Evolutionary conservation across 2,329 filamentous ascomycete genomes (phyloP), one percentile per base, ranked within the genome.

Genomic region (Gaeumannomyces sp.): DNA sequence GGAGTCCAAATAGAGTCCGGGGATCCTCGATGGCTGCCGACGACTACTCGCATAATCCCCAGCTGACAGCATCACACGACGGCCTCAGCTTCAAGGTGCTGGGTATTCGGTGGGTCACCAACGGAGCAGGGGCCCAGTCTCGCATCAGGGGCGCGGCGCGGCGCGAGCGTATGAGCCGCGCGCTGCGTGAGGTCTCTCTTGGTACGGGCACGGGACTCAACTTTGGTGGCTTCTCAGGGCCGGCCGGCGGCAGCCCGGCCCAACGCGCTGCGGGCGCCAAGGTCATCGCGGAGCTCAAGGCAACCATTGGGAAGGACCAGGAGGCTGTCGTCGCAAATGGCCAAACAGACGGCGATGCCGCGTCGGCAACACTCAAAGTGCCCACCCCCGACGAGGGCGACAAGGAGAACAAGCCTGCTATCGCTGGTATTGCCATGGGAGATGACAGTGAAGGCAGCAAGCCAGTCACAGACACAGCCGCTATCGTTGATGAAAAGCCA

Each of bases 11-110:
- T 82, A 16, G 83, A 78, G 64, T 74, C 76, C 29, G 74, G 74
- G 7, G 74, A 75, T 25, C 75, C 73, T 68, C 76, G 74, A 53
- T 53, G 45, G 22, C 45, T 53, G 45, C 45, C 13, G 45, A 53
- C 7, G 45, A 53, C 45, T 53, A 53, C 45, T 53, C 45, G 45
- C 45, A 53, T 7, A 62, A 50, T 25, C 60, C 60, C n/a, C 29
- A 27, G 38, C 50, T 50, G 45, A 62, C 60, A 3, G 66, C 65
- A 33, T 63, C 68, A 11, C 93, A 97, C 72, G 93, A 96, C 70
- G 93, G 93, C 3, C 85, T 97, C 75, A 97, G 93, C 74, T 98
- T 91, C 76, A 92, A 90, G 83, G 85, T 99, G 61, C 82, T 88
- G 67, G 86, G 87, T 63, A 85, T 97, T 14, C 87, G 92, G 63